Evolutionary conservation across 2,329 filamentous ascomycete genomes (phyloP), one percentile per base, ranked within the genome.

Genomic region (Cercospora berteroae): DNA sequence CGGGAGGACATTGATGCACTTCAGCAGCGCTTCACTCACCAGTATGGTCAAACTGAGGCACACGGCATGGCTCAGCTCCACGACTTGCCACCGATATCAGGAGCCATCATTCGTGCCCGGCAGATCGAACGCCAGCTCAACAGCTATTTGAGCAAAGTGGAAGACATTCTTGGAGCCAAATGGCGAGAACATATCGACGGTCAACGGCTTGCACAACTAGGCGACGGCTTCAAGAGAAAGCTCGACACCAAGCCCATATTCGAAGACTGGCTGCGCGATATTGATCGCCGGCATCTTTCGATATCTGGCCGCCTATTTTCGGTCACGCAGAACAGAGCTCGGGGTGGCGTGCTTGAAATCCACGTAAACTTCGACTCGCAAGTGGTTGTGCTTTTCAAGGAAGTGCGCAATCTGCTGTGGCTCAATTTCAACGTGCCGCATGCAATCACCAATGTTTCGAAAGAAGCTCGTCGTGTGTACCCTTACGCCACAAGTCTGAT

Each of bases 71-170:
- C 95, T 2, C 94, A 98, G 79, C 85, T 99, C 66, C 93, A 94
- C 69, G 95, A 99, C 80, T 84, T 99, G 16, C 95, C 95, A 0
- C 95, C 96, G 0, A 94, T 99, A 0, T 96, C 95, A 4, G 96
- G 95, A 65, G 94, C 94, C 39, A 97, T 99, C 72, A 96, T 99
- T 63, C 98, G 95, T 91, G 94, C 94, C 25, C 90, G 93, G 52
- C 95, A 99, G 80, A 99, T 99, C 69, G 94, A 99, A 82, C 89
- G 93, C 39, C 95, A 99, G 79, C 87, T 99, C 9, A 90, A 97
- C 76, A 91, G 90, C 10, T 99, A 99, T 79, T 97, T 99, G 93
- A 92, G 93, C 77, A 97, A 97, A 79, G 94, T 99, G n/a, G 96
- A 98, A 78, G 93, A 97, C 73, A 95, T 99, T 42, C 87, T 99